A percentile compares a stretch with the other conserved stretches of the same genome.
Evolutionary conservation across 441 rosid species (phyloP).

Genomic region (Iberis amara): DNA sequence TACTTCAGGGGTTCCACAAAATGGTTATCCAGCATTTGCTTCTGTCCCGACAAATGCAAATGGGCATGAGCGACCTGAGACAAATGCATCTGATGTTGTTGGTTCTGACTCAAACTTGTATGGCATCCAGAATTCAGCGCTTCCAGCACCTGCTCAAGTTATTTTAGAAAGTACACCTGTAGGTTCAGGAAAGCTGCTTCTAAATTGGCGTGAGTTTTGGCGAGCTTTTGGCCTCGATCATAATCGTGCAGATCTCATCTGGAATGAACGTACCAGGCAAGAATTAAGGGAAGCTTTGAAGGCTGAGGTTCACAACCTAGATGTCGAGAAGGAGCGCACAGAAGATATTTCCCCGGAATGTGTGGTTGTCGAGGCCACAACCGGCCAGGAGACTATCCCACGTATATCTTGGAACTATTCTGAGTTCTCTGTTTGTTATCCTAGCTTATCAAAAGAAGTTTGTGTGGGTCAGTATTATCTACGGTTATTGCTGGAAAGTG

Average conservation of each 20-base stretch:
- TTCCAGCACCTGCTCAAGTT: slow-evolving; percentile 98
- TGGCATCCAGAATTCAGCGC: slow-evolving; percentile 50
- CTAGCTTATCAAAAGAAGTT: slow-evolving; percentile 96
- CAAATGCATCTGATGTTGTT: slow-evolving; percentile 42
- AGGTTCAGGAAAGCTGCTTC: slow-evolving; percentile 93
- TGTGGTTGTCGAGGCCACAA: slow-evolving; percentile 43
- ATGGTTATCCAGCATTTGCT: slow-evolving; percentile 44
- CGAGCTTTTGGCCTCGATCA: slow-evolving; percentile 98
- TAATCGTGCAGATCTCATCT: slow-evolving; percentile 97
- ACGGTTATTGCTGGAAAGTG: slow-evolving; percentile 94
- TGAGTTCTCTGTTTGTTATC: slow-evolving; percentile 84
- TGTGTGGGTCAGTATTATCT: slow-evolving; percentile 99
- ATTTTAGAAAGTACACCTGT: slow-evolving; percentile 91
- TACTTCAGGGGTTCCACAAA: slow-evolving; percentile 45
- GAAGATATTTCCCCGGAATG: slow-evolving; percentile 92
- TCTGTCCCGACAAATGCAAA: slow-evolving; percentile 39
- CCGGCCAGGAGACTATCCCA: slow-evolving; percentile 75
- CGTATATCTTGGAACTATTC: slow-evolving; percentile 98
- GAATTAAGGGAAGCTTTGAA: slow-evolving; percentile 96
- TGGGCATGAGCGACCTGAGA: slow-evolving; percentile 42
- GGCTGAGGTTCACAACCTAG: slow-evolving; percentile 95
- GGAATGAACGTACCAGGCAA: slow-evolving; percentile 99
- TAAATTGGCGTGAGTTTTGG: slow-evolving; percentile 99
- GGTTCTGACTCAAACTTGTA: slow-evolving; percentile 43
- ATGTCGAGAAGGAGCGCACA: slow-evolving; percentile 93